These are phyloP conservation scores for Pittosporum tobira DNA, from an alignment of 129 eudicot species.

Conservation along the genomic window DNA sequence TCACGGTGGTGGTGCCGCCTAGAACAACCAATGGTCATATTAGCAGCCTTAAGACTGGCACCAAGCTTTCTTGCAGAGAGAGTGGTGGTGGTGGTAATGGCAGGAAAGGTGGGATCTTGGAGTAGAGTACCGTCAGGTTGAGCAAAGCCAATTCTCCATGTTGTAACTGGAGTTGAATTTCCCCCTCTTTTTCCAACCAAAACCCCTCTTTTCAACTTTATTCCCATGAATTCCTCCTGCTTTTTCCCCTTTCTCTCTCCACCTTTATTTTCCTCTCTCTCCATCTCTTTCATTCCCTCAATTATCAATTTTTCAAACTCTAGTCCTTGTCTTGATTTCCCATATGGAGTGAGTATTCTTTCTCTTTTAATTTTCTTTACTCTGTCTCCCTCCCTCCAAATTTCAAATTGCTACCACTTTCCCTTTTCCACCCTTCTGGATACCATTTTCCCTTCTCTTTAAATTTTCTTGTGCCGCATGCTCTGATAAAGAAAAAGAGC, in stretches of 20 bases:
- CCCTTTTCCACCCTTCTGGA: background rate
- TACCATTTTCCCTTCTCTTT: background rate
- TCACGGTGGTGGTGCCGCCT: conserved; percentile 16
- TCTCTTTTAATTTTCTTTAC: background rate
- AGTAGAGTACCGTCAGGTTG: conserved; percentile 23
- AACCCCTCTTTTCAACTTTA: conserved; percentile 46
- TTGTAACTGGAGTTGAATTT: conserved; percentile 57
- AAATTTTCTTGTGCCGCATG: too few species aligned
- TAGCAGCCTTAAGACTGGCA: conserved; percentile 30
- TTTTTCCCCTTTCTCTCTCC: conserved; percentile 18
- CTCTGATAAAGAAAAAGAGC: background rate
- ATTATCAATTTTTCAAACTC: background rate
- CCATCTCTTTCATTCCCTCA: too few species aligned
- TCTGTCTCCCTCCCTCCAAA: background rate
- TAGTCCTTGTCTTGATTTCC: conserved; percentile 1
- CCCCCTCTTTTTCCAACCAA: conserved; percentile 39
- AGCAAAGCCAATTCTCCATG: conserved; percentile 47
- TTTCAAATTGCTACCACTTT: background rate
- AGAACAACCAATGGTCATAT: conserved; percentile 10
- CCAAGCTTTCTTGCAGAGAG: conserved; percentile 61
- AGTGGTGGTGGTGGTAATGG: conserved; percentile 10
- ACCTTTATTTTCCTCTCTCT: conserved; percentile 9
- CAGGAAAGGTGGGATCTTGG: conserved; percentile 16
- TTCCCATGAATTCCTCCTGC: conserved; percentile 28
- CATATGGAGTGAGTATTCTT: too few species aligned